Evolutionary conservation across 192 early-diverging fungal species (phyloP).

Genomic region (Rhizoclosmatium globosum): DNA sequence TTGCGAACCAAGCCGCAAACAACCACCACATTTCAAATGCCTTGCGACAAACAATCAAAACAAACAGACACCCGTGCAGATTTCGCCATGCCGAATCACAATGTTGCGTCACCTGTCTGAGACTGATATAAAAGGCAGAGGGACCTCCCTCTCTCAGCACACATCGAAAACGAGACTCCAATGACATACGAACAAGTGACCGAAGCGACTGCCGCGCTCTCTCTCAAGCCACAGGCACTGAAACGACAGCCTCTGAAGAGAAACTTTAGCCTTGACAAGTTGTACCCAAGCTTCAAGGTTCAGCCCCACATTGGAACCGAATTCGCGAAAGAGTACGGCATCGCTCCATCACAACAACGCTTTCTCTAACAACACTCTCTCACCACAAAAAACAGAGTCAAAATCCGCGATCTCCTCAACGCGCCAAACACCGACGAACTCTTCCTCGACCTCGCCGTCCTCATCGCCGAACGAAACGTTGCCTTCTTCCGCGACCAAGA

Average conservation of each 20-base stretch:
- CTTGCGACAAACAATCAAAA: too few species aligned
- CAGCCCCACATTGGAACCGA: conserved; percentile 72
- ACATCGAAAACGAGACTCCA: too few species aligned
- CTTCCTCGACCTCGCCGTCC: conserved; percentile 65
- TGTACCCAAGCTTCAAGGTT: conserved; percentile 61
- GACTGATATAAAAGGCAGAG: too few species aligned
- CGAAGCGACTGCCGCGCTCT: too few species aligned
- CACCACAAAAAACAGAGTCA: not conserved
- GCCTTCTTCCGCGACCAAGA: conserved; percentile 77
- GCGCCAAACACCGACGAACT: conserved; percentile 66
- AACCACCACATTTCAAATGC: too few species aligned
- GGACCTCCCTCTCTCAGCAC: too few species aligned
- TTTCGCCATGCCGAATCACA: too few species aligned
- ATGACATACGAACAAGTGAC: too few species aligned
- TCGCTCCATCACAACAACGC: not conserved
- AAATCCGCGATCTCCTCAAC: conserved; percentile 31
- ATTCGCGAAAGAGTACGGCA: conserved; percentile 52
- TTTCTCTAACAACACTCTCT: not conserved
- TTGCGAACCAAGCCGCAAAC: too few species aligned
- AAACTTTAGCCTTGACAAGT: conserved; percentile 45
- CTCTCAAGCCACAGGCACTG: not conserved
- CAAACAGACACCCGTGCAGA: too few species aligned
- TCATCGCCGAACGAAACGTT: conserved; percentile 71
- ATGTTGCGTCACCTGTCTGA: too few species aligned
- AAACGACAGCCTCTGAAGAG: conserved; percentile 11